Evolutionary conservation across 2,329 filamentous ascomycete genomes (phyloP).

Genomic region (Cladosporium colombiae): DNA sequence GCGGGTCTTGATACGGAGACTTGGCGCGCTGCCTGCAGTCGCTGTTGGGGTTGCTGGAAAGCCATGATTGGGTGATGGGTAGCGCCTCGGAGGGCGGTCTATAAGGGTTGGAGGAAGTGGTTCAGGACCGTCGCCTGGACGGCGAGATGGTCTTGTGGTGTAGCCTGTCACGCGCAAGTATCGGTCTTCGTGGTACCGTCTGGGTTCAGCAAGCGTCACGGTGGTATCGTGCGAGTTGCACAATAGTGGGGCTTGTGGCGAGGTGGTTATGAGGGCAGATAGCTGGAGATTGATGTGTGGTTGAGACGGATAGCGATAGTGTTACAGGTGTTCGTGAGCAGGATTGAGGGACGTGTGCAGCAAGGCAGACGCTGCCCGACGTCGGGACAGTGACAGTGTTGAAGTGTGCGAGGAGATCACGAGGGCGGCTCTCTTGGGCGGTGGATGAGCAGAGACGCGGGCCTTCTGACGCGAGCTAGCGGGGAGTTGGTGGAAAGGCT

Average conservation of each 20-base stretch:
- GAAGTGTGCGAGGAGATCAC: background rate
- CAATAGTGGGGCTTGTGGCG: background rate
- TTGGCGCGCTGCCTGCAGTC: slow-evolving; percentile 30
- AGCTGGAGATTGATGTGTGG: background rate
- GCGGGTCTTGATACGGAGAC: slow-evolving; percentile 25
- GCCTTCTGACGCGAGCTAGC: slow-evolving; percentile 15
- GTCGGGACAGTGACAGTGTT: background rate
- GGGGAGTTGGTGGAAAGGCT: slow-evolving; percentile 1
- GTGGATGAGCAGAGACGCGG: slow-evolving; percentile 8
- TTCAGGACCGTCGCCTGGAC: background rate
- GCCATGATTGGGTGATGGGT: slow-evolving; percentile 30
- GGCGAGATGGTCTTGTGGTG: slow-evolving; percentile 11
- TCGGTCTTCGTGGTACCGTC: background rate
- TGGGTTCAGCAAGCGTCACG: background rate
- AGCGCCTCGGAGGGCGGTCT: slow-evolving; percentile 15
- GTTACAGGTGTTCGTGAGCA: background rate
- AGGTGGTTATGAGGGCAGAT: background rate
- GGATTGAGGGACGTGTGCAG: background rate
- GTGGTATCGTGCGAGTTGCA: background rate
- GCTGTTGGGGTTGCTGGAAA: slow-evolving; percentile 38
- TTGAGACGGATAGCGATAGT: background rate
- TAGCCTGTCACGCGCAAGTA: slow-evolving; percentile 8
- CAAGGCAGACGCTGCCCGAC: background rate
- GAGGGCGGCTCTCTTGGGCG: background rate
- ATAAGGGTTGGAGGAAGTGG: background rate